phyloP scores from a whole-genome alignment of 1,284 basidiomycete species.

The Ceratobasidium sp. region DNA sequence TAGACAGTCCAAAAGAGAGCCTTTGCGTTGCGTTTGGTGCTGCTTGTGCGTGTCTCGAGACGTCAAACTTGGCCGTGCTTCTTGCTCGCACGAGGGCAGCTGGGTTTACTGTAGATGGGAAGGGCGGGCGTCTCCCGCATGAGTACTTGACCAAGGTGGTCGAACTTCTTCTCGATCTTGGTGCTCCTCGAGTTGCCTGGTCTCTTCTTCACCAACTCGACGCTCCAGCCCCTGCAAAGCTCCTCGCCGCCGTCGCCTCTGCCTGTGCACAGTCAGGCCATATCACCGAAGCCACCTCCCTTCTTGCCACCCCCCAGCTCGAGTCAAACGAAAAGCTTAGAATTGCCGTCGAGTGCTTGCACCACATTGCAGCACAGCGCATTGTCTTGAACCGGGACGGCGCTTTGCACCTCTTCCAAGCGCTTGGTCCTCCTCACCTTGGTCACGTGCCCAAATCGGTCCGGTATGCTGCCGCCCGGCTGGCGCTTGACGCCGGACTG shows the following conservation, averaged over 20 bases:
- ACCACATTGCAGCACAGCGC: not conserved
- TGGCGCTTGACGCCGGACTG: constrained; percentile 20
- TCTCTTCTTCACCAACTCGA: not conserved
- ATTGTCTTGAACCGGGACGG: not conserved
- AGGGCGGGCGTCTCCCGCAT: constrained; percentile 6
- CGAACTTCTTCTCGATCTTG: constrained; percentile 5
- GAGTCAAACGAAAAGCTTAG: not conserved
- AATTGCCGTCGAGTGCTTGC: constrained; percentile 5
- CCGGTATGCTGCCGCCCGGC: constrained; percentile 8
- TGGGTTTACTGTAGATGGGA: constrained; percentile 7
- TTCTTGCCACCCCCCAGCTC: constrained; percentile 9
- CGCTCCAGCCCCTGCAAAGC: not conserved
- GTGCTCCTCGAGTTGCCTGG: constrained; percentile 1
- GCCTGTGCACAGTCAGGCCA: constrained; percentile 1
- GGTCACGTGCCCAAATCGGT: not conserved
- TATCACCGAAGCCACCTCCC: not conserved
- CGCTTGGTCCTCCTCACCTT: constrained; percentile 1
- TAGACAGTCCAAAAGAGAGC: not conserved
- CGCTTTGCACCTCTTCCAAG: constrained; percentile 13
- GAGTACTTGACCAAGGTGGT: constrained; percentile 11
- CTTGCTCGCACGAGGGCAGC: constrained; percentile 7
- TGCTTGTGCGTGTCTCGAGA: constrained; percentile 12
- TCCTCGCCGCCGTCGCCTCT: constrained; percentile 5
- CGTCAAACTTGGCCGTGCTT: constrained; percentile 4
- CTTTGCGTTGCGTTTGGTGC: constrained; percentile 22